These are phyloP conservation scores for Ganoderma leucocontextum DNA, from an alignment of 1,284 basidiomycete species.

Conservation along the genomic window DNA sequence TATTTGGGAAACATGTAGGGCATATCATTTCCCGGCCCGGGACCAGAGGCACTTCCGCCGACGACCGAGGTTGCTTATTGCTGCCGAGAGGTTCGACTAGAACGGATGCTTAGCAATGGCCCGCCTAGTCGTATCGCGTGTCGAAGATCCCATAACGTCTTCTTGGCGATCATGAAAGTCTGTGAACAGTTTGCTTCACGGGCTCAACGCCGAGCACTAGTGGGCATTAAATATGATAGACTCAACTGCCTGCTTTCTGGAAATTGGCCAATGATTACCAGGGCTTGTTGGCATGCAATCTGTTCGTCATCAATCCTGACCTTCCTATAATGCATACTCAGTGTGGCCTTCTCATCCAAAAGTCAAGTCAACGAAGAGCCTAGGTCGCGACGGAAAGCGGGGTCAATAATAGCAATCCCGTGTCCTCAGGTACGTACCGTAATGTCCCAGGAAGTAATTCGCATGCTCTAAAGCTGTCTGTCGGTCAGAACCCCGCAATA, in stretches of 20 bases:
- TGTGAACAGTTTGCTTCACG: background rate
- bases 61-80: background rate
- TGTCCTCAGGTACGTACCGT: background rate
- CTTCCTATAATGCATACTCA: background rate
- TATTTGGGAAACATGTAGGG: no score
- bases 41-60: background rate
- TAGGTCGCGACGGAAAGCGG: background rate
- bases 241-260: background rate
- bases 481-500: background rate
- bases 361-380: background rate
- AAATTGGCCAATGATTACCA: background rate
- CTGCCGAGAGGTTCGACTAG: background rate
- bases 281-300: background rate
- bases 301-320: background rate
- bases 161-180: background rate
- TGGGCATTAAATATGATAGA: background rate
- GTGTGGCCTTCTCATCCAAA: background rate
- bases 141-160: background rate
- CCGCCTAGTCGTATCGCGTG: background rate
- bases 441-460: background rate
- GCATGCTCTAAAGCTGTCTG: slow-evolving; percentile 1
- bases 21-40: no score
- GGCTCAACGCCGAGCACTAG: background rate
- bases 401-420: background rate
- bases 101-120: slow-evolving; percentile 1